phyloP scores from a whole-genome alignment of 257 asterid species.

The Mentha longifolia region DNA sequence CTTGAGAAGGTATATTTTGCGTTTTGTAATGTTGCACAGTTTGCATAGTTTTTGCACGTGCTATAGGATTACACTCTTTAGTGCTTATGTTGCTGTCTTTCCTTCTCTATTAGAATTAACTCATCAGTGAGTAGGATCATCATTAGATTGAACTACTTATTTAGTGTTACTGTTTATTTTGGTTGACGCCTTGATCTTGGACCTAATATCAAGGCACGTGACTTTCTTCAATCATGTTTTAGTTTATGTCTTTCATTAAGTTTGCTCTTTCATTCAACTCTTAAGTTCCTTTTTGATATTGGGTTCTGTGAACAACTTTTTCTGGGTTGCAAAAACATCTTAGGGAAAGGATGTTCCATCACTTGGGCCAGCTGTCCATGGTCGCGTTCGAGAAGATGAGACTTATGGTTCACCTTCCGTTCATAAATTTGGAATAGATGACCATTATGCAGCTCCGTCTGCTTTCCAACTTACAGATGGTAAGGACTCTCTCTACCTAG shows the following conservation, averaged over 20 bases:
- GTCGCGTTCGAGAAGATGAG: conserved; percentile 68
- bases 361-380: conserved; percentile 69
- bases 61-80: conserved; percentile 6
- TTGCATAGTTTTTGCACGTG: conserved; percentile 16
- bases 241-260: conserved; percentile 32
- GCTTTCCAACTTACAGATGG: conserved; percentile 39
- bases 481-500: conserved; percentile 24
- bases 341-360: conserved; percentile 55
- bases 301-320: conserved; percentile 65
- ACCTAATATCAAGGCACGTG: conserved; percentile 5
- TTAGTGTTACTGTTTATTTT: background rate
- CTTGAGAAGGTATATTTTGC: conserved; percentile 58
- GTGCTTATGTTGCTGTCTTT: conserved; percentile 8
- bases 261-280: conserved; percentile 26
- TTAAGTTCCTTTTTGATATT: conserved; percentile 50
- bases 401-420: conserved; percentile 55
- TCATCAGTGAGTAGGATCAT: background rate
- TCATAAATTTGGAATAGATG: conserved; percentile 35
- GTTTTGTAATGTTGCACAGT: conserved; percentile 19
- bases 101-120: conserved; percentile 20
- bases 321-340: conserved; percentile 54
- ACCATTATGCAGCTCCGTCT: conserved; percentile 37
- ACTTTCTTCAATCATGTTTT: conserved; percentile 25
- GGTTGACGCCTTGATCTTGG: conserved; percentile 8
- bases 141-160: conserved; percentile 22